Conservation (phyloP, 306 rosid genomes). For the Cucurbita moschata region DNA sequence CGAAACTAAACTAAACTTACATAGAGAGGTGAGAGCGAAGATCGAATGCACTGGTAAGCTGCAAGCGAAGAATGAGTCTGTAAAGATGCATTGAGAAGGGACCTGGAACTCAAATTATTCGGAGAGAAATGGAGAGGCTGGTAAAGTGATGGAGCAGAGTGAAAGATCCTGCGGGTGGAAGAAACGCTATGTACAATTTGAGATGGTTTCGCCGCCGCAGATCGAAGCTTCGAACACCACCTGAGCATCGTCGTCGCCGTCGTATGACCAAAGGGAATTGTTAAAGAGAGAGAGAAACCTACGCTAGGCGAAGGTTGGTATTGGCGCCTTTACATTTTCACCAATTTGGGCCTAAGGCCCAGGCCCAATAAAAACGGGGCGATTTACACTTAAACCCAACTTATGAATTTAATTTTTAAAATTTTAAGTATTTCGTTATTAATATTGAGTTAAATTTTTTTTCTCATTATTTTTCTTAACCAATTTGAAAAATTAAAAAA, state of each 20-base stretch:
- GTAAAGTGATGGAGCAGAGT: slow-evolving; percentile 24
- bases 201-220: slow-evolving; percentile 24
- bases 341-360: not conserved
- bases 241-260: slow-evolving; percentile 43
- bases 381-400: not conserved
- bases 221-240: slow-evolving; percentile 39
- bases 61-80: slow-evolving; percentile 13
- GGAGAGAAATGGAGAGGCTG: slow-evolving; percentile 33
- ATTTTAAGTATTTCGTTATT: too few species aligned
- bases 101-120: slow-evolving; percentile 15
- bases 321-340: not conserved
- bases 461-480: too few species aligned
- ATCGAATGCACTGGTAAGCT: slow-evolving; percentile 11
- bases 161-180: slow-evolving; percentile 36
- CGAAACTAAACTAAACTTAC: slow-evolving; percentile 44
- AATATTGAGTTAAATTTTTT: too few species aligned
- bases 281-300: not conserved
- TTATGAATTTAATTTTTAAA: not conserved
- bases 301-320: not conserved
- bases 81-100: slow-evolving; percentile 26
- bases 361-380: not conserved
- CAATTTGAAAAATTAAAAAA: too few species aligned
- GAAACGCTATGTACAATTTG: slow-evolving; percentile 20
- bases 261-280: not conserved
- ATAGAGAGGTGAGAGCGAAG: slow-evolving; percentile 22